These are phyloP conservation scores for Coix lacrymajobi DNA, from an alignment of 176 grass and related monocot species.

Conservation along the genomic window DNA sequence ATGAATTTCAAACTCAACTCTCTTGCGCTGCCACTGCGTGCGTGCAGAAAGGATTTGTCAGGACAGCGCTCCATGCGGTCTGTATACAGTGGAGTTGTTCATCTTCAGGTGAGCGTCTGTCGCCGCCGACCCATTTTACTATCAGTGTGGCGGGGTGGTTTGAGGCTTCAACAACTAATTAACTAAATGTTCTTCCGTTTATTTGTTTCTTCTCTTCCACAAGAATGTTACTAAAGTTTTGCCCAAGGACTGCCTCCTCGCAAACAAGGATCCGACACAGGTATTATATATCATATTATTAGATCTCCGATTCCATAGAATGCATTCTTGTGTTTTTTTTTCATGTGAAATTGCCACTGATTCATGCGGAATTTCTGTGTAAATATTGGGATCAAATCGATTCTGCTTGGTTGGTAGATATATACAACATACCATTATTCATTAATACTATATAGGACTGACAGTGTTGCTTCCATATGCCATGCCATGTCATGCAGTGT, in stretches of 20 bases:
- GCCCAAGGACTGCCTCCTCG: slow-evolving; percentile 42
- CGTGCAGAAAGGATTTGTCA: slow-evolving; percentile 53
- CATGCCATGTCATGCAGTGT: slow-evolving; percentile 25
- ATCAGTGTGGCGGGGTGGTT: neutral
- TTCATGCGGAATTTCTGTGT: too few species aligned
- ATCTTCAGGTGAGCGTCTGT: slow-evolving; percentile 53
- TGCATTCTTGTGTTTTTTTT: neutral
- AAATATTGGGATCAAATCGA: too few species aligned
- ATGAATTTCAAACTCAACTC: neutral
- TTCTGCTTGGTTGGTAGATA: too few species aligned
- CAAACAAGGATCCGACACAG: slow-evolving; percentile 31
- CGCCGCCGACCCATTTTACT: too few species aligned
- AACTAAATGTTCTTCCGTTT: neutral
- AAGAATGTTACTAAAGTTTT: slow-evolving; percentile 45
- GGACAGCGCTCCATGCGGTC: slow-evolving; percentile 46
- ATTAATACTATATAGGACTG: neutral
- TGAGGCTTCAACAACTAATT: neutral
- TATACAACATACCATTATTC: too few species aligned
- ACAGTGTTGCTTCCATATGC: neutral
- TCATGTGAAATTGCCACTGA: neutral
- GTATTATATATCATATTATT: neutral
- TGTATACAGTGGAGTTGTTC: slow-evolving; percentile 43
- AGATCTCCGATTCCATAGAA: neutral
- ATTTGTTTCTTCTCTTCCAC: neutral
- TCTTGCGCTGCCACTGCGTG: neutral